A percentile compares a stretch with the other conserved stretches of the same genome.
These are phyloP conservation scores for Fomitopsis betulina DNA, from an alignment of 1,284 basidiomycete species.

Conservation along the genomic window DNA sequence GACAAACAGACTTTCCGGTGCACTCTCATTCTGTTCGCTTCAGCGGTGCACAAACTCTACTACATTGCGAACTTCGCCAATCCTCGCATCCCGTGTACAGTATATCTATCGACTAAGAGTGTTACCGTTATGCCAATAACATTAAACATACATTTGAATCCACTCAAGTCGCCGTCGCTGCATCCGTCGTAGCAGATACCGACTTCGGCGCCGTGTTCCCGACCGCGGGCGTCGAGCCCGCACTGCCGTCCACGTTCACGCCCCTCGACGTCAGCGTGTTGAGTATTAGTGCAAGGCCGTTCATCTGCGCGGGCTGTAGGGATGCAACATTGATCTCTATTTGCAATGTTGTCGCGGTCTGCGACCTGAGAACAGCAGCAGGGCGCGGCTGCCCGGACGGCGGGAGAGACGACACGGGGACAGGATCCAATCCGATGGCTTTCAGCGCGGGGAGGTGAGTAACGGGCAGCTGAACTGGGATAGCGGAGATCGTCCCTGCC, in stretches of 20 bases:
- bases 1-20: neutral
- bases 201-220: neutral
- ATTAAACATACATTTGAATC: slow-evolving; percentile 6
- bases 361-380: slow-evolving; percentile 63
- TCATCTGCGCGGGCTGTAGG: slow-evolving; percentile 67
- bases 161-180: slow-evolving; percentile 3
- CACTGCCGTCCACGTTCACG: slow-evolving; percentile 18
- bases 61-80: neutral
- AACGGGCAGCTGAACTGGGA: slow-evolving; percentile 71
- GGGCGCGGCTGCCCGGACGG: slow-evolving; percentile 56
- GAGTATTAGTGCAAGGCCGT: slow-evolving; percentile 61
- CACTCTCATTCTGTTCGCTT: neutral
- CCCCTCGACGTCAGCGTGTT: slow-evolving; percentile 50
- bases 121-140: slow-evolving; percentile 16
- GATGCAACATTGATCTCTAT: slow-evolving; percentile 72
- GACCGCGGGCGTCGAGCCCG: neutral
- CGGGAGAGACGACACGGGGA: slow-evolving; percentile 53
- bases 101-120: neutral
- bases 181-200: slow-evolving; percentile 8
- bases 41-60: neutral
- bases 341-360: slow-evolving; percentile 63
- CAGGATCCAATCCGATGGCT: slow-evolving; percentile 68
- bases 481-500: slow-evolving; percentile 37
- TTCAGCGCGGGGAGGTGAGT: slow-evolving; percentile 64
- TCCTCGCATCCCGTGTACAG: neutral